Percentiles rank a stretch among this genome's conserved stretches.
phyloP scores from a whole-genome alignment of 1,284 basidiomycete genomes.

The Athelia psychrophila region DNA sequence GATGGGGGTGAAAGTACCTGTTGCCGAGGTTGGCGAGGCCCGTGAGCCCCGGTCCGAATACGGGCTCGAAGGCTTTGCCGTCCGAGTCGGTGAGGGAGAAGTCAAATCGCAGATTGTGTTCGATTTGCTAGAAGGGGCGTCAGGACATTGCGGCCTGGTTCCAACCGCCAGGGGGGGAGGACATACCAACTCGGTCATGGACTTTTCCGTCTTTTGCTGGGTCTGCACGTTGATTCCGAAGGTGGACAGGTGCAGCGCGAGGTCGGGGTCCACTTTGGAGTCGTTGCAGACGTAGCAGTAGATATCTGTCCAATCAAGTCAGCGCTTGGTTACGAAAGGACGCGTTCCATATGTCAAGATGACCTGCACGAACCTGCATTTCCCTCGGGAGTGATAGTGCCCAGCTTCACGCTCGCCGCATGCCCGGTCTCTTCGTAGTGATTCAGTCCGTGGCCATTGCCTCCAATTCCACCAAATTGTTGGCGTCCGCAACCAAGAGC shows the following conservation, averaged over 20 bases:
- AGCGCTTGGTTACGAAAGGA: conserved; percentile 1
- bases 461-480: conserved; percentile 84
- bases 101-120: conserved; percentile 94
- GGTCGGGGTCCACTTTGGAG: conserved; percentile 76
- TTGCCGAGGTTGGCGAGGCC: conserved; percentile 95
- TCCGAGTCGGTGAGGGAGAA: conserved; percentile 93
- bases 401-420: conserved; percentile 89
- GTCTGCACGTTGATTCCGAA: conserved; percentile 89
- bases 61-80: conserved; percentile 83
- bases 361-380: conserved; percentile 61
- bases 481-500: conserved; percentile 89
- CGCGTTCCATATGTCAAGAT: neutral
- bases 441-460: conserved; percentile 87
- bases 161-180: neutral
- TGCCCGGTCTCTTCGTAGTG: conserved; percentile 83
- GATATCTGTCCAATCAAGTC: conserved; percentile 64
- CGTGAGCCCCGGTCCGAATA: conserved; percentile 88
- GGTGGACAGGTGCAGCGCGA: conserved; percentile 72
- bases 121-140: conserved; percentile 72
- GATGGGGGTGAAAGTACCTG: conserved; percentile 45
- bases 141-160: neutral
- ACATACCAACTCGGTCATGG: conserved; percentile 90
- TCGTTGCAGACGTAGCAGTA: conserved; percentile 97
- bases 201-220: conserved; percentile 94
- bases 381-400: conserved; percentile 96